Evolutionary conservation across 345 rosid species (phyloP), one percentile per base, ranked within the genome.

Genomic region (Geranium rotundifolium): DNA sequence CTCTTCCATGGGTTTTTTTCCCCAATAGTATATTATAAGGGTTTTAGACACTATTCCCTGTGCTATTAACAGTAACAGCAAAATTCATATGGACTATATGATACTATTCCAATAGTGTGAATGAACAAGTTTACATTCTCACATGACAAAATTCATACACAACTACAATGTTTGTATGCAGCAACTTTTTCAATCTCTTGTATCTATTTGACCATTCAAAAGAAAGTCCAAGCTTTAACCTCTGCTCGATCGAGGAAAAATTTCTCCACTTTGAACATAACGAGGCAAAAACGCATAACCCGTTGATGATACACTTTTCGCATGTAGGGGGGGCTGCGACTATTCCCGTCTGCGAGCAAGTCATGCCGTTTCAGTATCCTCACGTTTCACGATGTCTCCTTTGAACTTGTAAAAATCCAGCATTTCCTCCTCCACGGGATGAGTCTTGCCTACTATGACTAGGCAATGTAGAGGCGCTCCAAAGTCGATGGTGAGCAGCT

Each of bases 361-460:
- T 58, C 57, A 67, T 8, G 39, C 64, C 20, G 39, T 60, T 37
- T 50, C 60, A 0, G 34, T 54, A 56, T 60, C 67, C 19, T 58
- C 65, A 15, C 63, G 46, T 57, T 19, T 55, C n/a, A 20, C 16
- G 23, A 18, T 65, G 54, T 60, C 64, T 2, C 30, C 58, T 62
- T 62, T 19, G 60, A 77, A 69, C 60, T 70, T 82, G 85, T 85
- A 95, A 68, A 85, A 76, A 58, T 81, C 84, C 62, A 95, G 64
- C 95, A 93, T 90, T 74, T 93, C 99, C 65, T 86, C 92, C 79
- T 93, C 95, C 52, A 88, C 71, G 0, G 96, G 95, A 79, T 90
- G 92, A 13, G 86, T 90, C 49, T 81, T 19, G 19, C 96, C 96
- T 39, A 79, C 86, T 9, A 90, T 86, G 68, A 90, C 93, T 37